Evolutionary conservation across 345 rosid species (phyloP), one percentile per base, ranked within the genome.

Genomic region (Salix exigua): DNA sequence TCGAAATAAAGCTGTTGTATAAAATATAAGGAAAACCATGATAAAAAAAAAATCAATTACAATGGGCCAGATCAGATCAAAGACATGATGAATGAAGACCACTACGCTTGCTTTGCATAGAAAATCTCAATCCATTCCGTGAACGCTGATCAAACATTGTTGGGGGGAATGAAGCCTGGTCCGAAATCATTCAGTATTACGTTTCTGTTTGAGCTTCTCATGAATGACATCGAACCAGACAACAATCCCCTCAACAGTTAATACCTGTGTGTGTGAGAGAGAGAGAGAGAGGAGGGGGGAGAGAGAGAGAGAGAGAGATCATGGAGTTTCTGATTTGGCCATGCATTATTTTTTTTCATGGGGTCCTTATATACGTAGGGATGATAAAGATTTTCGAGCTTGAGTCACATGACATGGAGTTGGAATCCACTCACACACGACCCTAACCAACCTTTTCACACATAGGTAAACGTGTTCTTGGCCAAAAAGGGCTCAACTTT

Each of bases 81-180:
- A 48, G 53, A 48, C 19, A 48, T 5, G 53, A 48, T 16, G 53
- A 48, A 48, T 0, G 53, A 48, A 48, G 21, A 48, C 19, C 19
- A 17, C 1, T 7, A 48, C 0, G 53, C 19, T 5, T 48, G 2
- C 19, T 48, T 48, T 48, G 62, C 25, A n/a, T 58, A 9, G 4
- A 58, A n/a, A 58, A n/a, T n/a, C 28, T 58, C 2, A 9, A 3
- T 23, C 25, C 62, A 58, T 9, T 11, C 16, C 3, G 28, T 25
- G 62, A 58, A 51, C 19, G 58, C 9, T 67, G 48, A 80, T 60
- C 42, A 73, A 77, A 68, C 55, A 35, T 67, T 82, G 96, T 85
- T 89, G 89, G 82, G 93, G 93, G 97, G 96, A 91, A 93, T 91
- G 96, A 90, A 88, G 94, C 93, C 97, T 91, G 97, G 97, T 93